A percentile compares a stretch with the other conserved stretches of the same genome.
phyloP scores from a whole-genome alignment of 148 eudicot species.

The Chenopodium quinoa region DNA sequence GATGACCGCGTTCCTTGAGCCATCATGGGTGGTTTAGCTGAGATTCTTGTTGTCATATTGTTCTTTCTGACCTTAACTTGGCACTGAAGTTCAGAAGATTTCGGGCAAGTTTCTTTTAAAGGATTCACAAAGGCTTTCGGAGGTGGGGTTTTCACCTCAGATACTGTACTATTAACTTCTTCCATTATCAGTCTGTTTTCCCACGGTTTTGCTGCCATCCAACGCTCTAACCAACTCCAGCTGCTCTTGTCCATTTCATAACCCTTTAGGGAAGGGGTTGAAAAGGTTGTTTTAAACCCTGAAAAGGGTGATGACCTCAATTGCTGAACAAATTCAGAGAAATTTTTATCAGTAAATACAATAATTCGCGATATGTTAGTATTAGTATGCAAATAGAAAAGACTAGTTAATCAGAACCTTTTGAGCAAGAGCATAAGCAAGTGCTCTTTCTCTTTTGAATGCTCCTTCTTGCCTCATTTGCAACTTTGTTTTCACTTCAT shows the following conservation, averaged over 20 bases:
- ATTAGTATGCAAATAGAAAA: not conserved
- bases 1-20: conserved; percentile 55
- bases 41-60: conserved; percentile 65
- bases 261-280: conserved; percentile 42
- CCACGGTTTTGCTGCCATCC: conserved; percentile 99
- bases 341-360: not conserved
- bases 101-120: conserved; percentile 29
- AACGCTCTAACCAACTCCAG: conserved; percentile 95
- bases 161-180: conserved; percentile 37
- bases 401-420: conserved; percentile 48
- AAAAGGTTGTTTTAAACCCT: conserved; percentile 35
- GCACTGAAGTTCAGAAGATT: conserved; percentile 49
- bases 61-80: conserved; percentile 65
- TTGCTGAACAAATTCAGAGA: conserved; percentile 39
- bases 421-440: conserved; percentile 81
- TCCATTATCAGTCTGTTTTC: conserved; percentile 88
- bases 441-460: conserved; percentile 87
- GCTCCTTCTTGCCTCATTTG: conserved; percentile 95
- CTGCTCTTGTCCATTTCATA: conserved; percentile 54
- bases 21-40: conserved; percentile 63
- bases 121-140: conserved; percentile 34
- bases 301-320: conserved; percentile 48
- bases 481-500: conserved; percentile 75
- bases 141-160: conserved; percentile 55
- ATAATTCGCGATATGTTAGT: not conserved